Percentiles rank a stretch among this genome's conserved stretches.
phyloP scores from a whole-genome alignment of 768 basidiomycete genomes.

The Lactarius akahatsu region DNA sequence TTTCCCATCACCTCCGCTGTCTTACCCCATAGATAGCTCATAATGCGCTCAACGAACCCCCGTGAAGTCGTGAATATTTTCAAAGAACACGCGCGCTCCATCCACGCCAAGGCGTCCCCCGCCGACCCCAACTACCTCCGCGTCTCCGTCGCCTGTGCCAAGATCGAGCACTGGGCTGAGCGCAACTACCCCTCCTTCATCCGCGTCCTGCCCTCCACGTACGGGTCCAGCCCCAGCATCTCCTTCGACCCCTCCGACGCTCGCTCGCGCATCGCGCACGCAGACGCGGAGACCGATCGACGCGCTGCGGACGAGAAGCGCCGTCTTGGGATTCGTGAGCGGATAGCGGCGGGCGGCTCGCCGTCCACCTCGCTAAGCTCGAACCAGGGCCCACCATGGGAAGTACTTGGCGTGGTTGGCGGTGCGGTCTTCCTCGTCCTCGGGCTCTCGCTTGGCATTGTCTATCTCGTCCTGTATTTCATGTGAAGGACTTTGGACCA shows the following conservation, averaged over 20 bases:
- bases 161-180: constrained; percentile 95
- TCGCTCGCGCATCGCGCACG: constrained; percentile 50
- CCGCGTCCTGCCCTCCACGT: constrained; percentile 32
- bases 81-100: constrained; percentile 73
- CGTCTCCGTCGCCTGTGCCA: constrained; percentile 72
- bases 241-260: constrained; percentile 53
- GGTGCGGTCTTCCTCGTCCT: constrained; percentile 28
- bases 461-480: constrained; percentile 28
- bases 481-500: constrained; percentile 5
- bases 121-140: constrained; percentile 86
- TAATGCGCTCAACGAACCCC: constrained; percentile 89
- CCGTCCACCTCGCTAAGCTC: neutral
- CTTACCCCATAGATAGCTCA: constrained; percentile 53
- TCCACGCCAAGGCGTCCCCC: constrained; percentile 76
- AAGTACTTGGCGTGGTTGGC: constrained; percentile 29
- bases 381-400: constrained; percentile 32
- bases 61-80: constrained; percentile 89
- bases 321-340: constrained; percentile 17
- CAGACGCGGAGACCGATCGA: constrained; percentile 42
- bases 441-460: constrained; percentile 23
- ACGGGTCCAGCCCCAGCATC: neutral
- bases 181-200: constrained; percentile 94
- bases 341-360: constrained; percentile 6
- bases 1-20: neutral
- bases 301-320: constrained; percentile 43